Evolutionary conservation across 164 flowering plant species (phyloP).

Genomic region (Vitis rupestris): DNA sequence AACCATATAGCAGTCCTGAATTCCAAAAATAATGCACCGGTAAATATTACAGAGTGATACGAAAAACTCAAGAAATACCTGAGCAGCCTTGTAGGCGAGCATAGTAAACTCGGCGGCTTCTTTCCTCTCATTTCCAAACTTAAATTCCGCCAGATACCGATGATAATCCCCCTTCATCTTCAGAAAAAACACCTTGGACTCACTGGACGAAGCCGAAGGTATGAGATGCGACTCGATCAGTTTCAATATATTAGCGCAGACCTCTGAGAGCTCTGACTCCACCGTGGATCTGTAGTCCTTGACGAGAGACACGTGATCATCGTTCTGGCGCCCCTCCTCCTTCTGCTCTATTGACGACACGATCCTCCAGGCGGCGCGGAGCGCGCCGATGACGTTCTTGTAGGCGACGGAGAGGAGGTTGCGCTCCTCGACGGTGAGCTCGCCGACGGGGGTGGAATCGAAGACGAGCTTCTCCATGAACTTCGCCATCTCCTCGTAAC

Average conservation of each 20-base stretch:
- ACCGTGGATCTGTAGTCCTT: constrained; percentile 30
- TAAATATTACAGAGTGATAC: background rate
- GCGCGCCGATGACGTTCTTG: constrained; percentile 37
- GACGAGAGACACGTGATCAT: constrained; percentile 28
- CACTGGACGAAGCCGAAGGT: constrained; percentile 29
- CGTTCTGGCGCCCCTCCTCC: constrained; percentile 34
- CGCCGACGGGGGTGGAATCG: constrained; percentile 16
- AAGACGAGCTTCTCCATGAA: constrained; percentile 32
- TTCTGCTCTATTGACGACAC: constrained; percentile 28
- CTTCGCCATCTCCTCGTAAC: constrained; percentile 35
- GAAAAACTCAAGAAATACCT: constrained; percentile 19
- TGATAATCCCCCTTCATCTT: constrained; percentile 44
- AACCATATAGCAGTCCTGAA: too few relatives aligned
- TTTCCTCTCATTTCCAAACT: constrained; percentile 29
- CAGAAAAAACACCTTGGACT: constrained; percentile 37
- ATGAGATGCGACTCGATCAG: constrained; percentile 33
- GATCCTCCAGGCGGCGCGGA: constrained; percentile 37
- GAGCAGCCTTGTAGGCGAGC: constrained; percentile 41
- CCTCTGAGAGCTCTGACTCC: constrained; percentile 24
- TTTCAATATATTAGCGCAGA: constrained; percentile 27
- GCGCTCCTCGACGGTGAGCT: constrained; percentile 36
- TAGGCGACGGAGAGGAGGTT: constrained; percentile 28
- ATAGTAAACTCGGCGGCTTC: constrained; percentile 40
- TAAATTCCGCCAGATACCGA: constrained; percentile 35
- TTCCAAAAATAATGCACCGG: too few relatives aligned